A percentile compares a stretch with the other conserved stretches of the same genome.
Evolutionary conservation across 2,329 filamentous ascomycete species (phyloP).

Genomic region (Mycocentrospora acerina): DNA sequence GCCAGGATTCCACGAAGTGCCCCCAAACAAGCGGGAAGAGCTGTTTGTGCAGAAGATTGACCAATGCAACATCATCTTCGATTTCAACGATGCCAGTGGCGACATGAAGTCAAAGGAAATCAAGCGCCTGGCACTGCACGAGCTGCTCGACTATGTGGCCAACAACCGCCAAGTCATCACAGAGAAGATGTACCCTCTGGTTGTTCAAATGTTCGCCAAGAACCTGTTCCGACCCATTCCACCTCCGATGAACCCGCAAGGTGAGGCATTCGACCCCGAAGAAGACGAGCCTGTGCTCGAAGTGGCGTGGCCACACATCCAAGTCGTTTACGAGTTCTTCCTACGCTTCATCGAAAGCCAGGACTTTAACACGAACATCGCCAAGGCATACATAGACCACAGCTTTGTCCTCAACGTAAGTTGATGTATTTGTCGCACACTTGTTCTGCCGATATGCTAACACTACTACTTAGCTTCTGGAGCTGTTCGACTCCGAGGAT

Average conservation of each 20-base stretch:
- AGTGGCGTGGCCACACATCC: constrained; percentile 98
- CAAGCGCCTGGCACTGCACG: constrained; percentile 92
- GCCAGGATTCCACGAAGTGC: constrained; percentile 95
- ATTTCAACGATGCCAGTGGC: constrained; percentile 96
- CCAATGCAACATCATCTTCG: constrained; percentile 99
- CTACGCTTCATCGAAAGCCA: constrained; percentile 98
- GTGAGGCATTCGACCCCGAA: constrained; percentile 96
- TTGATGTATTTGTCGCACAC: constrained; percentile 1
- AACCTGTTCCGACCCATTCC: constrained; percentile 97
- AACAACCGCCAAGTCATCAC: constrained; percentile 99
- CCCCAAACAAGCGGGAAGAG: constrained; percentile 90
- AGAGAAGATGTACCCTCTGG: constrained; percentile 96
- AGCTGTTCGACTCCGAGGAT: constrained; percentile 97
- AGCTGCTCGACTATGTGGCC: constrained; percentile 95
- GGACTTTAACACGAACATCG: constrained; percentile 99
- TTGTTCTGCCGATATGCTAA: constrained; percentile 15
- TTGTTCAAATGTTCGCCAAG: constrained; percentile 99
- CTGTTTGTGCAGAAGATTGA: constrained; percentile 99
- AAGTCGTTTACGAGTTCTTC: constrained; percentile 99
- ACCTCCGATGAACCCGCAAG: constrained; percentile 94
- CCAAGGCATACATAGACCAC: constrained; percentile 98
- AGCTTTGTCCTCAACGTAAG: constrained; percentile 83
- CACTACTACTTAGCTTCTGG: constrained; percentile 68
- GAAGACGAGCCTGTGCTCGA: constrained; percentile 98
- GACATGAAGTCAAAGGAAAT: constrained; percentile 99